Base-by-base conservation (phyloP, 2,329 filamentous ascomycete genomes). In the Venturia pyrina region DNA sequence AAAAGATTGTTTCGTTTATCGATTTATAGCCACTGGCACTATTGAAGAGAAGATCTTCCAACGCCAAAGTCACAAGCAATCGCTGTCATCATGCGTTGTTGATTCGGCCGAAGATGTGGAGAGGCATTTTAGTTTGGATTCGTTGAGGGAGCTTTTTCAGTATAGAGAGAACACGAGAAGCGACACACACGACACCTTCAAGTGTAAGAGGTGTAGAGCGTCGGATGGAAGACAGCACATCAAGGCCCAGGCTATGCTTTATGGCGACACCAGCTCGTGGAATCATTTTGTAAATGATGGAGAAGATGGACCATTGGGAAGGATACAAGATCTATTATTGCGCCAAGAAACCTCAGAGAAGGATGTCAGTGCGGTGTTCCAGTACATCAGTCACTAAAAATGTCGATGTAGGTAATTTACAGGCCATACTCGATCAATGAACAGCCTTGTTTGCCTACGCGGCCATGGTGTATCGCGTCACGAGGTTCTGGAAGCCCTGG, bases 11-110 rank as follows among this genome's bases (percentile, higher is more conserved):
- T 99, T 99, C 72, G 95, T 99, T 19, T 99, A 99, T 76, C 90
- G 95, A n/a, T 99, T 99, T 79, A 99, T 99, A 72, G 90, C 93
- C 0, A 98, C 96, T 0, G 95, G 95, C 4, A 97, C 93, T 0
- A 99, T 99, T 68, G 95, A 99, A 74, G 95, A 99, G 77, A 99
- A 99, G 79, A 97, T 99, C 70, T 99, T 99, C 79, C 95, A 99
- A 77, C 89, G 96, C 11, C 95, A 99, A 74, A 96, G 91, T 0
- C 96, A 99, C 81, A 99, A 99, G 78, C 95, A 99, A 77, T 96
- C 91, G 8, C 81, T 99, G 1, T 98, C 93, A 0, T 96, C 91
- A 0, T 97, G 93, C 71, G 95, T 99, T 5, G 95, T 99, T 8
- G 95, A 99, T 76, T 93, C 90, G 2, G 93, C 91, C 1, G 93